A percentile compares a stretch with the other conserved stretches of the same genome.
phyloP scores from a whole-genome alignment of 2,329 filamentous ascomycete genomes.

The Arthrobotrys sphaeroides region DNA sequence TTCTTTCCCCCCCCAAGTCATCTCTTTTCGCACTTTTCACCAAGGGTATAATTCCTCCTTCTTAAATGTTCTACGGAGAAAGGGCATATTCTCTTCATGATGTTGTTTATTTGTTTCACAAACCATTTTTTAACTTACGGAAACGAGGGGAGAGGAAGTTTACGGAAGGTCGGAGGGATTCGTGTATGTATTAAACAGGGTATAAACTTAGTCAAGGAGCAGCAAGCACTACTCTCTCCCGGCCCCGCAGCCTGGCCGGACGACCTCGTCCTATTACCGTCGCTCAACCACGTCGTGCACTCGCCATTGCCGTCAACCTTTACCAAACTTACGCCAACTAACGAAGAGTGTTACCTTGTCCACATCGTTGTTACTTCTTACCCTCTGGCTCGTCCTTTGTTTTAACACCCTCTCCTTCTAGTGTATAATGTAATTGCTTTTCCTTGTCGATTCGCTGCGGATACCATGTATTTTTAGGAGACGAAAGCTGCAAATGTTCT shows the following conservation, averaged over 20 bases:
- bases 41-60: constrained; percentile 16
- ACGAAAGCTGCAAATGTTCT: constrained; percentile 21
- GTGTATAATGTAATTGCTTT: constrained; percentile 42
- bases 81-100: constrained; percentile 49
- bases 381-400: neutral
- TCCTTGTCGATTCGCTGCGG: neutral
- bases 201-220: constrained; percentile 41
- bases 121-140: constrained; percentile 41
- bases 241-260: neutral
- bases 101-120: constrained; percentile 52
- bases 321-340: constrained; percentile 9
- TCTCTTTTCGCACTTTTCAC: constrained; percentile 9
- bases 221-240: constrained; percentile 39
- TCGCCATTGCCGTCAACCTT: neutral
- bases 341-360: constrained; percentile 29
- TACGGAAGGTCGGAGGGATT: constrained; percentile 13
- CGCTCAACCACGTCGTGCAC: constrained; percentile 5
- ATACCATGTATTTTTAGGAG: constrained; percentile 54
- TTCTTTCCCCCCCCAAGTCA: constrained; percentile 9
- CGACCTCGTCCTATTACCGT: neutral
- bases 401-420: neutral
- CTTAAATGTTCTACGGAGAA: constrained; percentile 35
- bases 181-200: constrained; percentile 33
- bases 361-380: constrained; percentile 17
- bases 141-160: constrained; percentile 16